Percentiles rank a stretch among this genome's conserved stretches.
Evolutionary conservation across 2,329 filamentous ascomycete species (phyloP).

Genomic region (Seiridium cupressi): DNA sequence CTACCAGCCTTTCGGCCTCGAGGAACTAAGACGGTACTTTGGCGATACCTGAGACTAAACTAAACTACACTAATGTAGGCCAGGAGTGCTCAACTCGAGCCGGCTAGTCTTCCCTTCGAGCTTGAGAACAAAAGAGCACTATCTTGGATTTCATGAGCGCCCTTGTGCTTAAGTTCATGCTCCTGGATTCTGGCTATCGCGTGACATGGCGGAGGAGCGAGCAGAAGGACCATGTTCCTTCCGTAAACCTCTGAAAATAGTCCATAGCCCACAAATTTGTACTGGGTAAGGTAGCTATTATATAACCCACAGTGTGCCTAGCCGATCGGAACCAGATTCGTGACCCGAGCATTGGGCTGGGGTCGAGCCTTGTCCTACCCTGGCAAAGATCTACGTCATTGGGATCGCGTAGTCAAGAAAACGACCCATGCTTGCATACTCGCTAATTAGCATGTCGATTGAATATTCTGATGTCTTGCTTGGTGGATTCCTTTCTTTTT

Average conservation of each 20-base stretch:
- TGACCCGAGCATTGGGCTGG: not conserved
- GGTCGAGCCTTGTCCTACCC: not conserved
- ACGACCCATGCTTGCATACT: not conserved
- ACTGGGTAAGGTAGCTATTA: not conserved
- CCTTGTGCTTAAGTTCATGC: no score
- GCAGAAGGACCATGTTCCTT: not conserved
- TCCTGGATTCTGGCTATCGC: no score
- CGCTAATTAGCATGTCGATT: not conserved
- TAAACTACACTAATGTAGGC: not conserved
- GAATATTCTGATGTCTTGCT: not conserved
- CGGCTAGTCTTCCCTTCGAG: not conserved
- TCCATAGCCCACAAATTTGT: not conserved
- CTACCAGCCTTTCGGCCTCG: not conserved
- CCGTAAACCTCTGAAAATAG: not conserved
- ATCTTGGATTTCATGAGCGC: no score
- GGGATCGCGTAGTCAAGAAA: not conserved
- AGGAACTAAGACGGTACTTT: constrained; percentile 1
- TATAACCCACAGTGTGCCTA: not conserved
- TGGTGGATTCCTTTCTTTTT: no score
- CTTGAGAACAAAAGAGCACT: no score
- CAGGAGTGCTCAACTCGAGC: not conserved
- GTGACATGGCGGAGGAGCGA: not conserved
- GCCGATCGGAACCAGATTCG: not conserved
- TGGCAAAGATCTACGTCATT: not conserved
- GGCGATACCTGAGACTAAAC: not conserved